Evolutionary conservation across 495 filamentous ascomycete species (phyloP), one percentile per base, ranked within the genome.

Genomic region (Podospora appendiculata): DNA sequence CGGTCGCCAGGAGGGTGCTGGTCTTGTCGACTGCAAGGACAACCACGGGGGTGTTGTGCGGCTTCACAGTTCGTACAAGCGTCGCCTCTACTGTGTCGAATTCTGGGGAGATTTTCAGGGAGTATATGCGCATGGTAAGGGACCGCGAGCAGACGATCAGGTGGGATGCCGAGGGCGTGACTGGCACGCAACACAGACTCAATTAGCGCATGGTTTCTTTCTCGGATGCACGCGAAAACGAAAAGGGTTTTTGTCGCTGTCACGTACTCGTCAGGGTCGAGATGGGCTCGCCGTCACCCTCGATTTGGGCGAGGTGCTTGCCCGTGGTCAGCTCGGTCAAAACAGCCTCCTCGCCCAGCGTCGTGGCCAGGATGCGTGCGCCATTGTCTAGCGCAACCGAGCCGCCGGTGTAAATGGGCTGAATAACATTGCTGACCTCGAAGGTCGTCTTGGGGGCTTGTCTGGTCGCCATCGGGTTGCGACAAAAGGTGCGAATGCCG

Each of bases 341-440:
- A 36, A 96, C 70, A 17, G 82, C 91, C 79, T 96, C 88, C 64
- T 99, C 93, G 18, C 84, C 88, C 11, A 96, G 68, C 38, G 88
- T 90, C 18, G 89, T 89, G 18, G 88, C 90, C 46, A 99, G 78
- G 49, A 97, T 78, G 56, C 83, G 82, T 39, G 90, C 92, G 70
- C 79, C 82, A 67, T 81, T 75, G 75, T 91, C 88, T 41, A 97
- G 79, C 38, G 89, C 83, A 56, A 92, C 86, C 60, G 84, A 84
- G 45, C 93, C 93, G 51, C 93, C 92, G 32, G 91, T 94, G 67
- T 92, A 96, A 42, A 96, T 90, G 36, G 93, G 94, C 58, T 90
- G 88, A 42, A 99, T 89, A 19, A 86, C 83, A 53, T 84, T 81
- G 55, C 74, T 75, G 49, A 85, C 79, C 66, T 91, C 86, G 65